Base-by-base conservation (phyloP, 768 basidiomycete genomes). In the Lactarius sp. region DNA sequence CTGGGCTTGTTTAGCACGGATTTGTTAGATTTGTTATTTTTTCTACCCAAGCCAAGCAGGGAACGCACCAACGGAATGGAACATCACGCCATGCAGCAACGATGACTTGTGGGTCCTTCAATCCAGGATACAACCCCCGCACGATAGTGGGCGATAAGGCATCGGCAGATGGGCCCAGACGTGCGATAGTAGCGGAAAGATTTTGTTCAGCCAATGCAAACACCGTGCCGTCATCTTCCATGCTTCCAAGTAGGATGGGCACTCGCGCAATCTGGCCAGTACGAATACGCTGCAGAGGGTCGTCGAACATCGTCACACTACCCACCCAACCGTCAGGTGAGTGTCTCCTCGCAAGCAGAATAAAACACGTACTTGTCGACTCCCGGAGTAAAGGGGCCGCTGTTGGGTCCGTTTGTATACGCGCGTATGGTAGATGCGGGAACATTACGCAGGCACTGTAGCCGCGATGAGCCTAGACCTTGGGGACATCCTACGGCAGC, bases 371-470 rank as follows among this genome's bases (percentile, higher is more conserved):
- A 56, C 63, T 60, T 60, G 53, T 65, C 63, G 18, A 65, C 53
- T 4, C 37, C 42, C 7, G 27, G 34, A 18, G 31, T n/a, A 34
- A 65, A 65, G 2, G 5, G 0, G 8, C 37, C 44, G 44, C 53
- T 51, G 18, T 49, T 39, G 33, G 58, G 62, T 3, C 59, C 58
- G 18, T 55, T 64, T n/a, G 58, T 60, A 33, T 46, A 73, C 2
- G 53, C 52, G 0, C 60, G 67, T 27, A 27, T 27, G 22, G 22
- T 27, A 27, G 22, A 27, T 27, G 22, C 22, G 22, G 22, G 22
- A 27, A 27, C 22, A 27, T 27, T 27, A 27, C 22, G 22, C 22
- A 27, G 22, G 22, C 22, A 27, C 22, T 27, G 22, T 27, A 27
- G 22, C 22, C 22, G 22, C 22, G 22, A 27, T 27, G 22, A 27